Percentiles rank a stretch among this genome's conserved stretches.
Conservation (phyloP, 208 protist species). For the Leishmania arabica region DNA sequence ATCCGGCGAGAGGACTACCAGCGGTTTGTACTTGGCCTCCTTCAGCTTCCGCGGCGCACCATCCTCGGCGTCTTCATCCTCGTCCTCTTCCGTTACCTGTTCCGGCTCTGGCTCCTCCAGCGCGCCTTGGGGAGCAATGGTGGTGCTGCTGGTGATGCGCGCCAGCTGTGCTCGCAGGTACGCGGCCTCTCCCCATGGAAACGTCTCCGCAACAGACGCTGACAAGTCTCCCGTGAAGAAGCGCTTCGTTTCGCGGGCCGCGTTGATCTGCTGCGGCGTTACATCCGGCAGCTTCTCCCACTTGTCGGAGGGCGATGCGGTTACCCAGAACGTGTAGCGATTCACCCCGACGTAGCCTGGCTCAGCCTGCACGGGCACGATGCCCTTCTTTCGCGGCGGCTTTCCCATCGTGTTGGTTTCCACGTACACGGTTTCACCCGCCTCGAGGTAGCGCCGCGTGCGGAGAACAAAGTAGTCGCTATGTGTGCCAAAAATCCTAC, state of each 20-base stretch:
- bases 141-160: slow-evolving; percentile 90
- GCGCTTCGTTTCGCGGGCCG: slow-evolving; percentile 83
- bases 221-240: slow-evolving; percentile 92
- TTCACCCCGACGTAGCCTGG: slow-evolving; percentile 87
- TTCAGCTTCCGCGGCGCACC: slow-evolving; percentile 53
- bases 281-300: slow-evolving; percentile 93
- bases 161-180: slow-evolving; percentile 95
- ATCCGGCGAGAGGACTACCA: slow-evolving; percentile 57
- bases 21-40: slow-evolving; percentile 85
- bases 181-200: slow-evolving; percentile 91
- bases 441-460: slow-evolving; percentile 73
- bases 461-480: slow-evolving; percentile 87
- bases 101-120: slow-evolving; percentile 83
- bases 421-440: slow-evolving; percentile 78
- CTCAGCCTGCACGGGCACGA: slow-evolving; percentile 82
- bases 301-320: slow-evolving; percentile 59
- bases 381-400: slow-evolving; percentile 78
- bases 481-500: slow-evolving; percentile 88
- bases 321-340: slow-evolving; percentile 93
- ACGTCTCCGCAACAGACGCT: slow-evolving; percentile 74
- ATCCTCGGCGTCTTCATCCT: slow-evolving; percentile 80
- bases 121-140: slow-evolving; percentile 87
- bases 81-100: slow-evolving; percentile 83
- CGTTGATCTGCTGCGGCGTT: slow-evolving; percentile 93
- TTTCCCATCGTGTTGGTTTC: slow-evolving; percentile 92